Conservation (phyloP, 306 rosid genomes). For the Senna siamea region DNA sequence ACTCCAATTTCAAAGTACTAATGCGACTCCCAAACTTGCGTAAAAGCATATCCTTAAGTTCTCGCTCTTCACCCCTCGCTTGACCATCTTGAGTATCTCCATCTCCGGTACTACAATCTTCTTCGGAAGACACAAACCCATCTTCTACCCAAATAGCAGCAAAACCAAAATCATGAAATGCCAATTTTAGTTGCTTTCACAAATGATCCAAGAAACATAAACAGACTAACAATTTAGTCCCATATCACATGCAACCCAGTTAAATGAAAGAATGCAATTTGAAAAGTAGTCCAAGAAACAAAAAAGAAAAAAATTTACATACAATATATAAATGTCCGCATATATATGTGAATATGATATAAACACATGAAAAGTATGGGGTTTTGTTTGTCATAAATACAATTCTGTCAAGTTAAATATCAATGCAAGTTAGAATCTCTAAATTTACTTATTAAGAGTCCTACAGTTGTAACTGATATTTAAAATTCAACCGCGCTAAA, state of each 20-base stretch:
- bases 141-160: slow-evolving; percentile 53
- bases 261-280: neutral
- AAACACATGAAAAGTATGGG: neutral
- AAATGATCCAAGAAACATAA: neutral
- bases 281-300: no score
- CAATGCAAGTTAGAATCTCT: neutral
- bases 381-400: neutral
- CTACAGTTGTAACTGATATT: neutral
- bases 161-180: slow-evolving; percentile 15
- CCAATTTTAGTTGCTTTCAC: neutral
- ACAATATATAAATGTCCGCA: no score
- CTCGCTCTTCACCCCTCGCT: slow-evolving; percentile 62
- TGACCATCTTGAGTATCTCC: slow-evolving; percentile 67
- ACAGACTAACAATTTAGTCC: no score
- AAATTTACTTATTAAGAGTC: neutral
- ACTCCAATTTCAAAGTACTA: slow-evolving; percentile 75
- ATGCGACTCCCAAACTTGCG: slow-evolving; percentile 88
- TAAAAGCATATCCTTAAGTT: slow-evolving; percentile 78
- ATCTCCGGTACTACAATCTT: slow-evolving; percentile 74
- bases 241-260: no score
- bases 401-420: neutral
- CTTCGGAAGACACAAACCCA: slow-evolving; percentile 77
- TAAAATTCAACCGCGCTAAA: no score
- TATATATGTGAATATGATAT: neutral
- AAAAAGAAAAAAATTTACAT: no score